phyloP scores from a whole-genome alignment of 2,329 filamentous ascomycete genomes.

The Pseudogymnoascus sp. region DNA sequence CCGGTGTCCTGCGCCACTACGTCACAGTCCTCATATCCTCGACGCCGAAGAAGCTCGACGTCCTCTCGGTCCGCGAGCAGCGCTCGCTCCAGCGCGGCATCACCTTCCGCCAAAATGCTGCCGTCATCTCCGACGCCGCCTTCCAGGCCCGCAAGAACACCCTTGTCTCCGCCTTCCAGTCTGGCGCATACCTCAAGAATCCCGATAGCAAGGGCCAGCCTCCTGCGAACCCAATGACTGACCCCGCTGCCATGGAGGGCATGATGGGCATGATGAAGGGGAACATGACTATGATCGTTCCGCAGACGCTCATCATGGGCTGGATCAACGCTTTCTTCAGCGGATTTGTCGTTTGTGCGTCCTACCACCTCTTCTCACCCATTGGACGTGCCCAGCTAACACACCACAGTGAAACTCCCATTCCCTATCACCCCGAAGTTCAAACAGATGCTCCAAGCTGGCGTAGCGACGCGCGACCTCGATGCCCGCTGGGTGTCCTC shows the following conservation, averaged over 20 bases:
- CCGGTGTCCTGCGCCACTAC: conserved; percentile 92
- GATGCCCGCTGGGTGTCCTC: conserved; percentile 98
- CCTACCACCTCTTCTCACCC: too few relatives aligned
- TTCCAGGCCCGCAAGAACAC: conserved; percentile 76
- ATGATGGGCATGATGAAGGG: conserved; percentile 99
- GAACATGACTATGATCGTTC: conserved; percentile 99
- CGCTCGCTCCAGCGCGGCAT: conserved; percentile 76
- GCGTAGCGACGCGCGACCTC: conserved; percentile 89
- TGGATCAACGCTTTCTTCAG: conserved; percentile 99
- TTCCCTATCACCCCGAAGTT: conserved; percentile 98
- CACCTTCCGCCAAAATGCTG: conserved; percentile 73
- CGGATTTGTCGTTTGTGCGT: conserved; percentile 89
- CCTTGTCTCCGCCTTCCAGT: conserved; percentile 75
- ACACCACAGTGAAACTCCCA: conserved; percentile 70
- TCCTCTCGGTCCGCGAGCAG: conserved; percentile 74
- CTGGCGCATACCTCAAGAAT: conserved; percentile 81
- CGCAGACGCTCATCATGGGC: conserved; percentile 97
- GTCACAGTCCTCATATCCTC: conserved; percentile 83
- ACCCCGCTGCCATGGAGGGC: conserved; percentile 94
- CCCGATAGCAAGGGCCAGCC: conserved; percentile 79
- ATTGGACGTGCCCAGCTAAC: too few relatives aligned
- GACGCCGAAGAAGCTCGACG: conserved; percentile 72
- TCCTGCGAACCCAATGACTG: conserved; percentile 86
- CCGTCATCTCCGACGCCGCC: conserved; percentile 65
- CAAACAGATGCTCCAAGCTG: conserved; percentile 98